phyloP scores from a whole-genome alignment of 805 yeast species.

The Schwanniomyces yamadae region DNA sequence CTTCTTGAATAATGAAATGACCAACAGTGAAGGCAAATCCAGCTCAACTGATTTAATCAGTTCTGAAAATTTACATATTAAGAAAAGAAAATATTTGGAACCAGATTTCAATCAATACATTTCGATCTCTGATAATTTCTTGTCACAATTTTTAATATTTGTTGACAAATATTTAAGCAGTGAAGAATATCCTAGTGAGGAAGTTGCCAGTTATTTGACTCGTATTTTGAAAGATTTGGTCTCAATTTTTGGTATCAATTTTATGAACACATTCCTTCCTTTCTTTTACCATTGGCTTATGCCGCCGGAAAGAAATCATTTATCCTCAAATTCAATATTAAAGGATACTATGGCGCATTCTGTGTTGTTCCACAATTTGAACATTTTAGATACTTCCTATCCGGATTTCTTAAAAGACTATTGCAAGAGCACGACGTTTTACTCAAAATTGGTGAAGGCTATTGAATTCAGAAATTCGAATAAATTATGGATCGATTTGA shows the following conservation, averaged over 20 bases:
- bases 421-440: slow-evolving; percentile 18
- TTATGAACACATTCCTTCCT: slow-evolving; percentile 44
- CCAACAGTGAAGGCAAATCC: slow-evolving; percentile 9
- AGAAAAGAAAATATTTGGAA: slow-evolving; percentile 14
- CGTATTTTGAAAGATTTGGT: slow-evolving; percentile 23
- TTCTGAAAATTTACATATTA: slow-evolving; percentile 13
- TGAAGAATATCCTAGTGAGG: slow-evolving; percentile 21
- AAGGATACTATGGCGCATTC: slow-evolving; percentile 35
- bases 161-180: slow-evolving; percentile 32
- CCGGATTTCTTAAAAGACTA: slow-evolving; percentile 21
- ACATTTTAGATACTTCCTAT: slow-evolving; percentile 30
- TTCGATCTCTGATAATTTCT: slow-evolving; percentile 39
- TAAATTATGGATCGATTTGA: slow-evolving; percentile 27
- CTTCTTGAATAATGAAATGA: slow-evolving; percentile 35
- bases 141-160: slow-evolving; percentile 37
- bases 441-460: slow-evolving; percentile 17
- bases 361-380: slow-evolving; percentile 23
- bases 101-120: slow-evolving; percentile 47
- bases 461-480: slow-evolving; percentile 25
- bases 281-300: slow-evolving; percentile 47
- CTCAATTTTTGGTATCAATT: slow-evolving; percentile 45
- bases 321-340: slow-evolving; percentile 12
- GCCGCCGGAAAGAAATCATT: slow-evolving; percentile 10
- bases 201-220: slow-evolving; percentile 21
- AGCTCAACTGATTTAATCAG: slow-evolving; percentile 10